Evolutionary conservation across 306 rosid genomes (phyloP).

Genomic region (Quercus bicolor): DNA sequence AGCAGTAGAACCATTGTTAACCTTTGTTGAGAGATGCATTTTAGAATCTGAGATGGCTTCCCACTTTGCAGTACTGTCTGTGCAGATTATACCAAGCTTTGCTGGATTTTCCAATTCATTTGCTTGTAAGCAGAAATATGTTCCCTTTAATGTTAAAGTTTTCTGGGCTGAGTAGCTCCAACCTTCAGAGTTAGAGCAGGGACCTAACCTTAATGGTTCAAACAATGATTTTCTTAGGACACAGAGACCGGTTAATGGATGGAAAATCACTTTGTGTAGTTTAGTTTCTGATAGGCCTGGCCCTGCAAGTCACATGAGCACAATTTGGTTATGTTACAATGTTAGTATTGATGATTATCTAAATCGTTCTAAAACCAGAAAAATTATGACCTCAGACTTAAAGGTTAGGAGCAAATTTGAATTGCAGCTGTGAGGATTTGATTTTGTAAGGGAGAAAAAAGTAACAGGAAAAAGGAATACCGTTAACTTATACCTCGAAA

Average conservation of each 20-base stretch:
- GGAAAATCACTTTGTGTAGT: slow-evolving; percentile 53
- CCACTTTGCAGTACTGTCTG: slow-evolving; percentile 51
- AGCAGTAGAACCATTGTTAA: slow-evolving; percentile 34
- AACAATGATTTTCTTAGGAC: slow-evolving; percentile 35
- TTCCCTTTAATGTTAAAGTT: slow-evolving; percentile 50
- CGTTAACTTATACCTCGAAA: slow-evolving; percentile 51
- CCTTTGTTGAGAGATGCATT: slow-evolving; percentile 60
- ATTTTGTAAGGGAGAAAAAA: neutral
- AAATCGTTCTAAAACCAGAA: too few species aligned
- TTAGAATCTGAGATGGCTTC: slow-evolving; percentile 66
- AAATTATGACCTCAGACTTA: too few species aligned
- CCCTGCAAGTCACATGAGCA: slow-evolving; percentile 36
- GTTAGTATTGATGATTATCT: too few species aligned
- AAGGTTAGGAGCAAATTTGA: too few species aligned
- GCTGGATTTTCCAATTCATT: slow-evolving; percentile 42
- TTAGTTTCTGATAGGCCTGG: slow-evolving; percentile 36
- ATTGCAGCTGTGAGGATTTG: neutral
- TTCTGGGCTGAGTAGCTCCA: slow-evolving; percentile 61
- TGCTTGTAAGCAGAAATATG: slow-evolving; percentile 66
- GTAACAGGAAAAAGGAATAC: neutral
- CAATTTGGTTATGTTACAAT: neutral
- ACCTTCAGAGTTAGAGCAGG: slow-evolving; percentile 50
- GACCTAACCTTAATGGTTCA: slow-evolving; percentile 50
- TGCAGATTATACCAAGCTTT: slow-evolving; percentile 43
- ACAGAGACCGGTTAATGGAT: slow-evolving; percentile 75